Conservation (phyloP, 2,329 filamentous ascomycete species). For the Colletotrichum sp. region DNA sequence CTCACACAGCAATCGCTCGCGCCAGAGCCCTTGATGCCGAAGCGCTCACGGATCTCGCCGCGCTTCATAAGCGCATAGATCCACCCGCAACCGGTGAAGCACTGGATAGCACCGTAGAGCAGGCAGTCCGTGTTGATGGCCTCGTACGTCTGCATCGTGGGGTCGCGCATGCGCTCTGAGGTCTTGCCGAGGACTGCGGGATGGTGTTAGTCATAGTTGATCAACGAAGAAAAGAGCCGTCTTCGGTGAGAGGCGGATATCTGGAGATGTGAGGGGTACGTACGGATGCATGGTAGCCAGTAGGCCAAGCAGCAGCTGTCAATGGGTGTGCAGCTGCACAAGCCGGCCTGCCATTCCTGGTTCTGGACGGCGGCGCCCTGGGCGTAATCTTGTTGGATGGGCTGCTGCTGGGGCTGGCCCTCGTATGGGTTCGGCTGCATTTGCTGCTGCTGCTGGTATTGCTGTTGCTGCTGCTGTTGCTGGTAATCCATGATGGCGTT, state of each 20-base stretch:
- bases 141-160: conserved; percentile 42
- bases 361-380: conserved; percentile 13
- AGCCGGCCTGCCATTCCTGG: conserved; percentile 40
- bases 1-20: conserved; percentile 55
- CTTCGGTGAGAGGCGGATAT: too few relatives aligned
- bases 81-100: conserved; percentile 46
- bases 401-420: conserved; percentile 9
- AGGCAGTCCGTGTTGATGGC: conserved; percentile 47
- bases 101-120: conserved; percentile 42
- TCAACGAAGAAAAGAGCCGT: too few relatives aligned
- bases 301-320: conserved; percentile 41
- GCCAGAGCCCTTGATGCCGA: conserved; percentile 56
- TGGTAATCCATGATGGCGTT: conserved; percentile 2
- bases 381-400: conserved; percentile 20
- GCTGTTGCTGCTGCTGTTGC: background rate
- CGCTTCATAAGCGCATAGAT: conserved; percentile 59
- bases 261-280: conserved; percentile 23
- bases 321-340: conserved; percentile 47
- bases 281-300: conserved; percentile 49
- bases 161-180: conserved; percentile 48
- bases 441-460: background rate
- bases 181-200: conserved; percentile 48
- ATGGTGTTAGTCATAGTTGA: background rate
- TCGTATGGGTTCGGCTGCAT: conserved; percentile 6
- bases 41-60: conserved; percentile 55